These are phyloP conservation scores for Trichophyton rubrum DNA, from an alignment of 2,329 filamentous ascomycete species.

Conservation along the genomic window DNA sequence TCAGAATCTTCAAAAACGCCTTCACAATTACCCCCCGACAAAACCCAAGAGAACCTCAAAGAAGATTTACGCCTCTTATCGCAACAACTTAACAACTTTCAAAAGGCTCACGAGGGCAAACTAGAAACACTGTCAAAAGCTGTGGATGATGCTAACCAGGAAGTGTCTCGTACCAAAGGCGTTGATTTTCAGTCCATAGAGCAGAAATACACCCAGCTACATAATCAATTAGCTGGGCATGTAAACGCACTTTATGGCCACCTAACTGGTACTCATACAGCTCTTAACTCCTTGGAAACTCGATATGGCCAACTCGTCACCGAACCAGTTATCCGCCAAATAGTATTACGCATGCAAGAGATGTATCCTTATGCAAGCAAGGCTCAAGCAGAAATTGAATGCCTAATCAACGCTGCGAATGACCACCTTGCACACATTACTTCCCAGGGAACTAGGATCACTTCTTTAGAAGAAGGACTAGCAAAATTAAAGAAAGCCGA, in stretches of 20 bases:
- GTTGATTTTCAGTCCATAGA: neutral
- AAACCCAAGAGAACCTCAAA: neutral
- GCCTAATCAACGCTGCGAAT: neutral
- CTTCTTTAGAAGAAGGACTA: neutral
- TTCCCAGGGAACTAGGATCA: neutral
- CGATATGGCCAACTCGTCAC: constrained; percentile 41
- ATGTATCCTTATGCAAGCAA: constrained; percentile 24
- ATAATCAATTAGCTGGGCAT: neutral
- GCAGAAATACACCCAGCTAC: neutral
- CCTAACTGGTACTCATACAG: constrained; percentile 3
- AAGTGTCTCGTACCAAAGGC: neutral
- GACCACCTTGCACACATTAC: neutral
- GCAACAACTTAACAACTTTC: neutral
- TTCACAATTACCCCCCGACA: neutral
- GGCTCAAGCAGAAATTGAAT: constrained; percentile 15
- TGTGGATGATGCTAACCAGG: neutral
- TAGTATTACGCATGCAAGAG: constrained; percentile 24
- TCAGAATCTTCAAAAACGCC: neutral
- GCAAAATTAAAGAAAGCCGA: neutral
- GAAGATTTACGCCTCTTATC: neutral
- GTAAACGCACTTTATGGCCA: neutral
- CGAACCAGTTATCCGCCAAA: constrained; percentile 24
- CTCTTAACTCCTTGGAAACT: constrained; percentile 31
- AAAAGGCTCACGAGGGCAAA: neutral
- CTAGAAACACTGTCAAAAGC: neutral